A percentile compares a stretch with the other conserved stretches of the same genome.
phyloP scores from a whole-genome alignment of 75 land plant genomes.

The Azolla pinnata region DNA sequence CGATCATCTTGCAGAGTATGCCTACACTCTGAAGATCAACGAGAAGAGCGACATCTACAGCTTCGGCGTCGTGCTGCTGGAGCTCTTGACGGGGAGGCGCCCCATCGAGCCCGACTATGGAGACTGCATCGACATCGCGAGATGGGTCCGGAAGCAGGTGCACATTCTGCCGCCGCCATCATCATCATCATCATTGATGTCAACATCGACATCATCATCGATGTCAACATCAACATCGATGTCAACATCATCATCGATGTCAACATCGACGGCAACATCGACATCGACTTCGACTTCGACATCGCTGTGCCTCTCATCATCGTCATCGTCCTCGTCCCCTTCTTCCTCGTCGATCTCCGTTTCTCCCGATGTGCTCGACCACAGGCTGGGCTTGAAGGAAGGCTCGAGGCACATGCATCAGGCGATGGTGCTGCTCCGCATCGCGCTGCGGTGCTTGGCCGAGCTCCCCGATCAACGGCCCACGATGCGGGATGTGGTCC shows the following conservation, averaged over 20 bases:
- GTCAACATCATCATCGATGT: too few species aligned
- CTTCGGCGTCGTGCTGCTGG: slow-evolving; percentile 70
- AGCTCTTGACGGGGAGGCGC: slow-evolving; percentile 55
- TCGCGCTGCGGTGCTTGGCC: slow-evolving; percentile 34
- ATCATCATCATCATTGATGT: too few species aligned
- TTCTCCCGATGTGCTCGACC: not conserved
- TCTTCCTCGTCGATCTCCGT: not conserved
- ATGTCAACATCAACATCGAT: too few species aligned
- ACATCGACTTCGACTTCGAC: too few species aligned
- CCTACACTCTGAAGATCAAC: slow-evolving; percentile 44
- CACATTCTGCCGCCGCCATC: too few species aligned
- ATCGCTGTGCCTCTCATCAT: too few species aligned
- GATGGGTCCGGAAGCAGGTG: slow-evolving; percentile 33
- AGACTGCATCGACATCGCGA: slow-evolving; percentile 48
- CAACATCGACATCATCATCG: too few species aligned
- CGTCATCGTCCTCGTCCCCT: too few species aligned
- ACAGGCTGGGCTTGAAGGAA: not conserved
- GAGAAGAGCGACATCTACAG: slow-evolving; percentile 76
- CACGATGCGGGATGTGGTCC: slow-evolving; percentile 42
- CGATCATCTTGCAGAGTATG: slow-evolving; percentile 39
- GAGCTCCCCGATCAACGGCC: slow-evolving; percentile 37
- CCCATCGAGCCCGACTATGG: slow-evolving; percentile 58
- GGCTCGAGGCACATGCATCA: slow-evolving; percentile 26
- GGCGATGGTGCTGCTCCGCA: slow-evolving; percentile 34
- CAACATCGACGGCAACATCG: too few species aligned